Conservation (phyloP, 257 asterid species). For the Henckelia pumila region DNA sequence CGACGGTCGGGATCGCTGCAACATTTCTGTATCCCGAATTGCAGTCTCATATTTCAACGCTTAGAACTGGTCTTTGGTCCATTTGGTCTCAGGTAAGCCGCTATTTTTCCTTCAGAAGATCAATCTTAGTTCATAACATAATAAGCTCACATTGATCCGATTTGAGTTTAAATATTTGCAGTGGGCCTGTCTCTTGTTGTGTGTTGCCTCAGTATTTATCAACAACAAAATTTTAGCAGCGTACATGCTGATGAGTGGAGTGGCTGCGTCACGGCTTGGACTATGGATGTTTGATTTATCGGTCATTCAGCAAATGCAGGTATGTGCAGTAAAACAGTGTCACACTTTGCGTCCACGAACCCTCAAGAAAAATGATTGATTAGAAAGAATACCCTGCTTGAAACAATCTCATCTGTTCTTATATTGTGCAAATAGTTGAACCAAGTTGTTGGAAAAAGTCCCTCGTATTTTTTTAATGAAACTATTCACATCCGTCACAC, state of each 20-base stretch:
- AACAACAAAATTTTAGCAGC: conserved; percentile 44
- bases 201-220: conserved; percentile 66
- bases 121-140: not conserved
- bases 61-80: conserved; percentile 85
- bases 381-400: not conserved
- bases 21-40: conserved; percentile 71
- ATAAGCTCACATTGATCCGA: not conserved
- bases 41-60: conserved; percentile 57
- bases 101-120: not conserved
- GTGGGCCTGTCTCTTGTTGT: conserved; percentile 77
- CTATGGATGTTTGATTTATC: conserved; percentile 91
- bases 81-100: conserved; percentile 69
- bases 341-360: not conserved
- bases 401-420: not conserved
- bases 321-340: conserved; percentile 3
- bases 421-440: too few species aligned
- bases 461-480: too few species aligned
- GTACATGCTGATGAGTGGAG: conserved; percentile 75
- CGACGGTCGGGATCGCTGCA: conserved; percentile 75
- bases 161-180: conserved; percentile 28
- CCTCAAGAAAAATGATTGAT: not conserved
- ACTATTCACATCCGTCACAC: too few species aligned
- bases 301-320: conserved; percentile 98
- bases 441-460: too few species aligned
- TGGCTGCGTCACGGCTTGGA: conserved; percentile 87